Evolutionary conservation across 169 alveolate genomes (phyloP), one percentile per base, ranked within the genome.

Genomic region (Plasmodium fragile): DNA sequence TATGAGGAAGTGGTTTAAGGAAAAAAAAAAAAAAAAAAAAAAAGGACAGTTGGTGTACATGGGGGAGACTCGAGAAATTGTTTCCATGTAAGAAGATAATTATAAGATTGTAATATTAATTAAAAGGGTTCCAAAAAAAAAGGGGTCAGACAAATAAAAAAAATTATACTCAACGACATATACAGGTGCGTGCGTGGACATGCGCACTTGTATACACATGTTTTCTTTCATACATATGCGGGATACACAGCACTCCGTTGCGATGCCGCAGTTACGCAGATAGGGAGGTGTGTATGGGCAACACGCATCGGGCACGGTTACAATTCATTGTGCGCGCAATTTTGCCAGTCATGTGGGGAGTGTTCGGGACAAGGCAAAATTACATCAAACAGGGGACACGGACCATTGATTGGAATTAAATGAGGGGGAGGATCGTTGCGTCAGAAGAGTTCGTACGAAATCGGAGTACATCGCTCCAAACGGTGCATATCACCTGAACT

Each of bases 401-500:
- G 22, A n/a, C 53, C 11, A 16, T 34, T 11, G 43, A 73, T 34
- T 73, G 43, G 43, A 39, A n/a, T 18, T 16, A n/a, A 8, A 16
- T 32, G 22, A 73, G 16, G 25, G 43, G 30, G 32, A 32, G 25
- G 7, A 43, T 28, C 6, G 53, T 39, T 4, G 59, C 6, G 59
- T 22, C 0, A 49, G 16, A 49, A 0, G 16, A 2, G 59, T 49
- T 16, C 25, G 4, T 22, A 13, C n/a, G 22, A 49, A 49, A 49
- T 49, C 7, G 22, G 0, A 49, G 22, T 16, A 49, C 1, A 22
- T 10, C 52, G 10, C 52, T 41, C 52, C 52, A 7, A 16, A 36
- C 13, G 18, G n/a, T 7, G n/a, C 28, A 3, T 36, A 4, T 45
- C 77, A 91, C 94, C 80, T 91, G 77, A 69, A 91, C 70, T 81